Evolutionary conservation across 805 yeast genomes (phyloP).

Genomic region (Pichia paraexigua): DNA sequence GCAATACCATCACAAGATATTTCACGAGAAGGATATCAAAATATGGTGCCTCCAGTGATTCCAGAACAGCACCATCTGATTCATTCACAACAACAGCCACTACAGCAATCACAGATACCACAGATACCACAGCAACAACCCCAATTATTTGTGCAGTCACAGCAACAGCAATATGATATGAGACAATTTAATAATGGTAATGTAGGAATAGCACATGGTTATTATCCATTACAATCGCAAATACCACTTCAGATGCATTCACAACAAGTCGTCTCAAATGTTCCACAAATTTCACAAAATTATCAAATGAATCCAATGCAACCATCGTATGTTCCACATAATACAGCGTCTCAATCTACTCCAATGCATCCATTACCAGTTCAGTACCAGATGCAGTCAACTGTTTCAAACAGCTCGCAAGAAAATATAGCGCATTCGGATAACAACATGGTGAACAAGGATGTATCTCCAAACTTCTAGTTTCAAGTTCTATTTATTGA

Average conservation of each 20-base stretch:
- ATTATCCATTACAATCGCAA: neutral
- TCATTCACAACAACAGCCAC: neutral
- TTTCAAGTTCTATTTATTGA: neutral
- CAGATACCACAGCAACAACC: neutral
- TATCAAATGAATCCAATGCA: neutral
- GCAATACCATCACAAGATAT: neutral
- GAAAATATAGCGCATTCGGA: neutral
- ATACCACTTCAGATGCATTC: neutral
- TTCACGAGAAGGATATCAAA: neutral
- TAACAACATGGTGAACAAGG: neutral
- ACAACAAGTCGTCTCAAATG: neutral
- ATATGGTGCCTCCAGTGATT: neutral
- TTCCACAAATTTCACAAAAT: neutral
- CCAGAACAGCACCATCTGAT: neutral
- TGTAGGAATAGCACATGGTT: neutral
- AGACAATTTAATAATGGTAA: neutral
- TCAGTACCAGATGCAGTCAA: neutral
- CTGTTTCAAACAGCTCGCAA: neutral
- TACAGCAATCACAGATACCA: neutral
- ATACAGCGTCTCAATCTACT: neutral
- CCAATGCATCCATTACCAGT: neutral
- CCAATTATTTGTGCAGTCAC: too few relatives aligned
- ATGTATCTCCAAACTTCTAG: neutral
- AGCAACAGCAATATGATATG: neutral
- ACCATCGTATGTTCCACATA: neutral